Percentiles rank a stretch among this genome's conserved stretches.
Conservation (phyloP, 768 basidiomycete genomes). For the Pleurotus ostreatus region DNA sequence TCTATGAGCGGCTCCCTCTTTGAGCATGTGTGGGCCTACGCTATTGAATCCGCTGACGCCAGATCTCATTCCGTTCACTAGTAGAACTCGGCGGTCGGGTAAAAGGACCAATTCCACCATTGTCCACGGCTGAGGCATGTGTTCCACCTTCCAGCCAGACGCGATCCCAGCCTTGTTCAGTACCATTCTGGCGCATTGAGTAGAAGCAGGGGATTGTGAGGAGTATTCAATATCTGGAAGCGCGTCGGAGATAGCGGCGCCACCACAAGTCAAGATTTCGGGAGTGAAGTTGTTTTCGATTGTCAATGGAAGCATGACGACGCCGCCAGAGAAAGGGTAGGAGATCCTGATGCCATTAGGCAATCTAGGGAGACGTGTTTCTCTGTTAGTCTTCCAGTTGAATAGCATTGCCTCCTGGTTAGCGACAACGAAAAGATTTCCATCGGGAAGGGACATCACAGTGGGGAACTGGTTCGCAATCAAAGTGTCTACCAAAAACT, state of each 20-base stretch:
- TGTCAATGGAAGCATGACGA: constrained; percentile 31
- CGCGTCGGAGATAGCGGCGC: constrained; percentile 28
- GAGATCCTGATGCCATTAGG: constrained; percentile 42
- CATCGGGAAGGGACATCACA: constrained; percentile 34
- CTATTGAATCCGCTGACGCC: constrained; percentile 36
- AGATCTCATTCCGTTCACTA: constrained; percentile 38
- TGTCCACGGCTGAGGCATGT: constrained; percentile 35
- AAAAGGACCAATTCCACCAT: constrained; percentile 35
- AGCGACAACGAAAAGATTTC: constrained; percentile 36
- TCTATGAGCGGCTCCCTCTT: neutral
- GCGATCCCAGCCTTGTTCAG: constrained; percentile 37
- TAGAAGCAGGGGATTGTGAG: constrained; percentile 33
- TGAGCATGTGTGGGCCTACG: constrained; percentile 13
- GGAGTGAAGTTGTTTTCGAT: constrained; percentile 35
- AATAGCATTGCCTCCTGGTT: constrained; percentile 39
- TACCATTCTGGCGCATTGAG: constrained; percentile 38
- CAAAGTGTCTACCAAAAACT: constrained; percentile 12
- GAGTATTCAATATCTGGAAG: constrained; percentile 23
- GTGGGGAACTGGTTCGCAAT: constrained; percentile 18
- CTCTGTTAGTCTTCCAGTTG: constrained; percentile 33
- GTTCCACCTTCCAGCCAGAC: constrained; percentile 41
- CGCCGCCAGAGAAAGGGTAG: constrained; percentile 34
- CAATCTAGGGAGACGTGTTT: constrained; percentile 34
- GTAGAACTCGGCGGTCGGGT: constrained; percentile 35
- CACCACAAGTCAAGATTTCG: constrained; percentile 45